Conservation (phyloP, 2,329 filamentous ascomycete species). For the Trichothecium sympodiale region DNA sequence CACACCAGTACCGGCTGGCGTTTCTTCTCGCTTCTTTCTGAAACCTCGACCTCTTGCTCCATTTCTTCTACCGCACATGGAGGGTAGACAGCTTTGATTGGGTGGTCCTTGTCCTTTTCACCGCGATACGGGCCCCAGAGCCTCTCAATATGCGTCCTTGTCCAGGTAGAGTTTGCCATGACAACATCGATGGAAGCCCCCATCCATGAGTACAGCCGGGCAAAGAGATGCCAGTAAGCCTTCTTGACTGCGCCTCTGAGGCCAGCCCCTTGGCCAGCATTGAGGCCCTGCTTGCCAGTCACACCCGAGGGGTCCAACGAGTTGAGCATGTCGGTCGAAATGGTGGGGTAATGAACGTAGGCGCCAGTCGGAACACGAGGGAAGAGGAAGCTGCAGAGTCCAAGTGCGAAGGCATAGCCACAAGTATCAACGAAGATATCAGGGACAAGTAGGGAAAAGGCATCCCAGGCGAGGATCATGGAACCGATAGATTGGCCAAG, state of each 20-base stretch:
- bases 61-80: slow-evolving; percentile 85
- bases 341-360: slow-evolving; percentile 97
- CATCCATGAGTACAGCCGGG: slow-evolving; percentile 68
- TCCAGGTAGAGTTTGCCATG: slow-evolving; percentile 98
- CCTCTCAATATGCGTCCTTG: slow-evolving; percentile 66
- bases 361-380: slow-evolving; percentile 71
- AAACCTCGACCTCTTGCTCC: slow-evolving; percentile 61
- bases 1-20: slow-evolving; percentile 72
- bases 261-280: slow-evolving; percentile 72
- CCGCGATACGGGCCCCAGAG: slow-evolving; percentile 60
- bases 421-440: slow-evolving; percentile 97
- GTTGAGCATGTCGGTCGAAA: slow-evolving; percentile 92
- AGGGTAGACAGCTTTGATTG: slow-evolving; percentile 74
- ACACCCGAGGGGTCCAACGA: slow-evolving; percentile 56
- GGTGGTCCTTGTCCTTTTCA: slow-evolving; percentile 31
- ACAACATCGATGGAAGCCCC: slow-evolving; percentile 82
- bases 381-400: slow-evolving; percentile 74
- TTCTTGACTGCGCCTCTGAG: slow-evolving; percentile 61
- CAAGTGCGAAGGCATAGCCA: slow-evolving; percentile 89
- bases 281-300: slow-evolving; percentile 58
- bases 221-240: slow-evolving; percentile 80
- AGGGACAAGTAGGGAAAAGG: slow-evolving; percentile 81
- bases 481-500: slow-evolving; percentile 91
- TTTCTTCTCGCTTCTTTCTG: slow-evolving; percentile 52
- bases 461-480: slow-evolving; percentile 78